Percentiles rank a stretch among this genome's conserved stretches.
Conservation (phyloP, 2,329 filamentous ascomycete genomes). For the Fusarium bulbicola region DNA sequence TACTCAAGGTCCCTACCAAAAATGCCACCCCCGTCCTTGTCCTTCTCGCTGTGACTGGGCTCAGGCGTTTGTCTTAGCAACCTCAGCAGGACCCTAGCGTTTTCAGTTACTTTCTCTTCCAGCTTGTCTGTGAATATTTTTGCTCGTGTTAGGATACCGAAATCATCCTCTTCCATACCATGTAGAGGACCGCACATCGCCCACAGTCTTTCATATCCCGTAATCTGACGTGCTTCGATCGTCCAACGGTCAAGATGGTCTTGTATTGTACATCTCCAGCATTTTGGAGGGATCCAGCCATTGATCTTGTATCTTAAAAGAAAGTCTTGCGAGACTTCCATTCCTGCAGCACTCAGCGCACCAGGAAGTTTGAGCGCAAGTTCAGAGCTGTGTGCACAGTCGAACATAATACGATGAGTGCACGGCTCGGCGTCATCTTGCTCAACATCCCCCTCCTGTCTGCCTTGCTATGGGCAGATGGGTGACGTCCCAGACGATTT, state of each 20-base stretch:
- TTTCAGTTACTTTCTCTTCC: background rate
- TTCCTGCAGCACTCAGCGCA: background rate
- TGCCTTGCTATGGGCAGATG: conserved; percentile 32
- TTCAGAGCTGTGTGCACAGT: conserved; percentile 13
- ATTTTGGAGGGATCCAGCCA: conserved; percentile 1
- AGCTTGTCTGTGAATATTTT: background rate
- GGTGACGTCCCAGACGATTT: background rate
- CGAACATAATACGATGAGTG: conserved; percentile 24
- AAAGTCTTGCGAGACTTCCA: background rate
- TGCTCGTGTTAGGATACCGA: background rate
- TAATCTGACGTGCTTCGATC: background rate
- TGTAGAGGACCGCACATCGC: background rate
- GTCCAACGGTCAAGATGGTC: conserved; percentile 18
- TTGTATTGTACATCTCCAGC: conserved; percentile 22
- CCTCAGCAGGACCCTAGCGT: background rate
- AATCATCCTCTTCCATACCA: background rate
- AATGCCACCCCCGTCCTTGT: background rate
- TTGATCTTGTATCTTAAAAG: background rate
- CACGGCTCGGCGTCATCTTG: conserved; percentile 9
- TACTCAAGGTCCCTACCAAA: background rate
- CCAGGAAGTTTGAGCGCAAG: background rate
- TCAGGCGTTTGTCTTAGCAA: conserved; percentile 8
- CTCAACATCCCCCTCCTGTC: background rate
- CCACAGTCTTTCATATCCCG: background rate
- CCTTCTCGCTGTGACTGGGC: too few relatives aligned